These are phyloP conservation scores for Calycina herbarum DNA, from an alignment of 2,329 filamentous ascomycete genomes.

Conservation along the genomic window DNA sequence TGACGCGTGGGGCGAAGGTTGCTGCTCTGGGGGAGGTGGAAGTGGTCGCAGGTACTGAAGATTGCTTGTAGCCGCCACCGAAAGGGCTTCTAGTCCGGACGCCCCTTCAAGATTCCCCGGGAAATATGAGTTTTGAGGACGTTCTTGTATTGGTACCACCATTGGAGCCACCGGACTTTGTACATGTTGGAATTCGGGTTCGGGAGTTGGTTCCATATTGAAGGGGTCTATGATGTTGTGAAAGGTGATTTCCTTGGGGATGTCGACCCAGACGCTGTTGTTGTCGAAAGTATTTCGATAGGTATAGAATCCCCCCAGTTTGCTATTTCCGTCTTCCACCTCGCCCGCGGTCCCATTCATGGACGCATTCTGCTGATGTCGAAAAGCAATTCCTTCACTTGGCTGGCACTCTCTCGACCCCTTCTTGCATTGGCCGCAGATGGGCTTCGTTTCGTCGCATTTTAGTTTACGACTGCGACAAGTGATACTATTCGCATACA, in stretches of 20 bases:
- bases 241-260: conserved; percentile 62
- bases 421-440: conserved; percentile 59
- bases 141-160: conserved; percentile 24
- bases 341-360: conserved; percentile 55
- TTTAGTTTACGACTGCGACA: conserved; percentile 63
- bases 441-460: conserved; percentile 62
- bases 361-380: conserved; percentile 68
- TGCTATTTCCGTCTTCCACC: conserved; percentile 39
- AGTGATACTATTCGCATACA: conserved; percentile 44
- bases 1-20: conserved; percentile 31
- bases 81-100: conserved; percentile 55
- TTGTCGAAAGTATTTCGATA: conserved; percentile 66
- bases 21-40: conserved; percentile 23
- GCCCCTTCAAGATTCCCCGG: conserved; percentile 39
- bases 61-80: conserved; percentile 49
- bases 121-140: conserved; percentile 28
- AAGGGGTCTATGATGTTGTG: conserved; percentile 63
- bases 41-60: conserved; percentile 37
- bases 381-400: conserved; percentile 63
- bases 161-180: conserved; percentile 18
- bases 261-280: conserved; percentile 61
- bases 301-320: conserved; percentile 61
- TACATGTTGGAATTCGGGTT: conserved; percentile 35
- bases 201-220: conserved; percentile 47
- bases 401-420: conserved; percentile 60